Percentiles rank a stretch among this genome's conserved stretches.
Conservation (phyloP, 75 land plant species). For the Pseudotsuga menziesii region DNA sequence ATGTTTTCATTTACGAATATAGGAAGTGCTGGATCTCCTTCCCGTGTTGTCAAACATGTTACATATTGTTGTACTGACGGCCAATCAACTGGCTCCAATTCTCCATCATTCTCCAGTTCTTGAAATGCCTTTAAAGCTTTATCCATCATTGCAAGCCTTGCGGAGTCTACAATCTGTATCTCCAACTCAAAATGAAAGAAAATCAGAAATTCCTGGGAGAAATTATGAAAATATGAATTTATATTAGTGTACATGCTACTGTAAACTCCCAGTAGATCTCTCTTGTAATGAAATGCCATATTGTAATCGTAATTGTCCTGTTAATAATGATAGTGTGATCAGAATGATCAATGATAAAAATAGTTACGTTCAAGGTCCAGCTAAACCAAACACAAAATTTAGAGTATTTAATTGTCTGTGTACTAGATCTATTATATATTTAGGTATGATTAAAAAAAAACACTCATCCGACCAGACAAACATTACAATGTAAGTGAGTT, state of each 20-base stretch:
- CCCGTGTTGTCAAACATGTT: conserved; percentile 51
- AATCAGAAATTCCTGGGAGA: not conserved
- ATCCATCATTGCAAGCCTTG: conserved; percentile 73
- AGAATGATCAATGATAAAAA: not conserved
- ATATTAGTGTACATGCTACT: not conserved
- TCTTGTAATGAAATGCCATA: not conserved
- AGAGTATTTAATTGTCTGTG: not conserved
- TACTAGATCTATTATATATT: not conserved
- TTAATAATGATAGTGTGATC: not conserved
- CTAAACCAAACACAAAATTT: not conserved
- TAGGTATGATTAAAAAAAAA: not conserved
- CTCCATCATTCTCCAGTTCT: conserved; percentile 71
- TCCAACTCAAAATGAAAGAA: conserved; percentile 13
- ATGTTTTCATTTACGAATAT: conserved; percentile 24
- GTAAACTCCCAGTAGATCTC: not conserved
- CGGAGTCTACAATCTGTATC: conserved; percentile 66
- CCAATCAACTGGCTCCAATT: conserved; percentile 96
- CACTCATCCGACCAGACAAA: not conserved
- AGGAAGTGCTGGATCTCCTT: conserved; percentile 48
- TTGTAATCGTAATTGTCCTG: not conserved
- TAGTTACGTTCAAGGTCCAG: not conserved
- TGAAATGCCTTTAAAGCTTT: conserved; percentile 81
- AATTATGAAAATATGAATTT: not conserved
- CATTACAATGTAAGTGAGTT: not conserved
- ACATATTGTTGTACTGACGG: conserved; percentile 61